Evolutionary conservation across 371 early-diverging fungal species (phyloP), one percentile per base, ranked within the genome.

Genomic region (Sporodiniella umbellata): DNA sequence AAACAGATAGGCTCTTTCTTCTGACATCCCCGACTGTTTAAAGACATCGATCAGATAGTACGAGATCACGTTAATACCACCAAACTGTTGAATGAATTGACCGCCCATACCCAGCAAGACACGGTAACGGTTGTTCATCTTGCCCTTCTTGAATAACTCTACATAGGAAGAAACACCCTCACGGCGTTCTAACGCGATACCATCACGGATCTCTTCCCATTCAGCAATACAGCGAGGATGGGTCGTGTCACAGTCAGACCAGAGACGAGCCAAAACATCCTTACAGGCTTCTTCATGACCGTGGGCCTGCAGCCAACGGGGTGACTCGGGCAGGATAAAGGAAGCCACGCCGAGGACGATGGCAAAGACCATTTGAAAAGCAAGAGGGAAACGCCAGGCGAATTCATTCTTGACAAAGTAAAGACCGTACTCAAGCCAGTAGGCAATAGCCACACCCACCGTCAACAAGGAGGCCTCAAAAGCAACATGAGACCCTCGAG

Each of bases 281-380:
- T 64, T 64, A 14, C 67, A 75, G 35, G 73, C 74, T 4, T 73
- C 78, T 8, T 61, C 45, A 10, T 70, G 56, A 14, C 75, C 77
- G 8, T 70, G 58, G 43, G 66, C 66, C 18, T 77, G 61, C 17
- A 83, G 59, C 81, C 81, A 83, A 30, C 83, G 78, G 47, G 54
- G 58, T 10, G 57, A 53, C 28, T 48, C 58, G 10, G 54, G 63
- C 4, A 62, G 25, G 31, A 68, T 55, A 17, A 70, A 70, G 19
- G 62, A 49, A 39, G 53, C 62, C 4, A 31, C n/a, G 42, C 59
- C 63, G 39, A 57, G 14, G 52, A 46, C 26, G 40, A 59, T 44
- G 38, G 51, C 67, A 54, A 52, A 65, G 42, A 53, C 49, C 28
- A 28, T 56, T 45, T 57, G 58, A 70, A 58, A 75, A 24, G 40